phyloP scores from a whole-genome alignment of 2,329 filamentous ascomycete genomes.

The Pyricularia pennisetigena region DNA sequence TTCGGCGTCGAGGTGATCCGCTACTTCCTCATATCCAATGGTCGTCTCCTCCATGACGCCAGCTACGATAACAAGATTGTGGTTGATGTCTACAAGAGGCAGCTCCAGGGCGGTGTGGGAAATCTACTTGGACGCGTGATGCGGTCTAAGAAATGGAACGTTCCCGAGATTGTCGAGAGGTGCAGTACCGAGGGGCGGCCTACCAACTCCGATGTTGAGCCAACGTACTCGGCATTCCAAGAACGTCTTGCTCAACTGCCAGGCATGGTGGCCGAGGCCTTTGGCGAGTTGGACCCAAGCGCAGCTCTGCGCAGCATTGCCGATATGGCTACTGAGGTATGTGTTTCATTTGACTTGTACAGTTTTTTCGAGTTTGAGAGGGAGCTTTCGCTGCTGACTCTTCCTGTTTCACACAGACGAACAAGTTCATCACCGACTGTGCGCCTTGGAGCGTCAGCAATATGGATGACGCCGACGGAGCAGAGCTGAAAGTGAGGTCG shows the following conservation, averaged over 20 bases:
- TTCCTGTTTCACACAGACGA: slow-evolving; percentile 35
- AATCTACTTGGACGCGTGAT: slow-evolving; percentile 69
- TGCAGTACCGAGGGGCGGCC: slow-evolving; percentile 16
- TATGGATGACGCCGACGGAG: slow-evolving; percentile 14
- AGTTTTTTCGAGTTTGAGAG: not conserved
- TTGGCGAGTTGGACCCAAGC: slow-evolving; percentile 56
- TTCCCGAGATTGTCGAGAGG: slow-evolving; percentile 43
- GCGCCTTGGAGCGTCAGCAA: slow-evolving; percentile 58
- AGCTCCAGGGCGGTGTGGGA: slow-evolving; percentile 67
- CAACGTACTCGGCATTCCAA: not conserved
- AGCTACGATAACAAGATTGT: slow-evolving; percentile 78
- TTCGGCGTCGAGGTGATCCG: slow-evolving; percentile 84
- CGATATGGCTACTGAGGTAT: slow-evolving; percentile 32
- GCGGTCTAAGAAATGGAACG: slow-evolving; percentile 58
- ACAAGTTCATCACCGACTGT: slow-evolving; percentile 53
- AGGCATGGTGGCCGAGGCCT: slow-evolving; percentile 34
- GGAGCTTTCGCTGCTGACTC: not conserved
- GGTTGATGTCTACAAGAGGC: slow-evolving; percentile 67
- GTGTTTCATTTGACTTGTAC: not conserved
- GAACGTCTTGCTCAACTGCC: not conserved
- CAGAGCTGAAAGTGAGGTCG: slow-evolving; percentile 35
- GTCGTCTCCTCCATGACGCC: slow-evolving; percentile 66
- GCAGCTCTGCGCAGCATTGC: slow-evolving; percentile 57
- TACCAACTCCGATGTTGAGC: not conserved
- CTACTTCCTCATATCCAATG: slow-evolving; percentile 78